phyloP scores from a whole-genome alignment of 352 stramenopile species.

The Globisporangium paddicum region DNA sequence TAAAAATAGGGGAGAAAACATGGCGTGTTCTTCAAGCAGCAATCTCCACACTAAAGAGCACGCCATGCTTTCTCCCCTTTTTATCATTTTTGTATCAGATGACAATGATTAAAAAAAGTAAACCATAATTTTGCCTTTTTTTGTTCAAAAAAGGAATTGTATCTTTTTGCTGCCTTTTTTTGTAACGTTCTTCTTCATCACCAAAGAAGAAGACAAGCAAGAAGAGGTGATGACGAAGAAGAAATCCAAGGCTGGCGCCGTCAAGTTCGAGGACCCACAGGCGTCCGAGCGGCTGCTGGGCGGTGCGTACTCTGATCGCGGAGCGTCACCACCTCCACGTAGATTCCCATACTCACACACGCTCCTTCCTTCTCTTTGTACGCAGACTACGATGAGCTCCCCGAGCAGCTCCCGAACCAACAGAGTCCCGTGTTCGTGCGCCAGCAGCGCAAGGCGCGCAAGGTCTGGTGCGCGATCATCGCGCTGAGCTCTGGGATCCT shows the following conservation, averaged over 20 bases:
- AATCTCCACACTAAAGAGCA: no score
- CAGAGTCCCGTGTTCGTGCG: slow-evolving; percentile 37
- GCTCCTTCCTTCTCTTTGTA: background rate
- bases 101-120: no score
- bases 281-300: slow-evolving; percentile 44
- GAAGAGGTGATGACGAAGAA: slow-evolving; percentile 62
- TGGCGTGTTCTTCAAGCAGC: no score
- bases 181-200: no score
- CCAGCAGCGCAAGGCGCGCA: slow-evolving; percentile 57
- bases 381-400: slow-evolving; percentile 10
- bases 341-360: background rate
- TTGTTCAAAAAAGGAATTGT: no score
- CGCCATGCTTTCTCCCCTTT: no score
- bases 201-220: slow-evolving; percentile 33
- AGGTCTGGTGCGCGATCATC: slow-evolving; percentile 82
- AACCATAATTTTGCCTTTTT: no score
- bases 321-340: background rate
- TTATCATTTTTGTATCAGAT: no score
- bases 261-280: slow-evolving; percentile 33
- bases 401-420: slow-evolving; percentile 24
- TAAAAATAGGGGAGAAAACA: no score
- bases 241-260: slow-evolving; percentile 45
- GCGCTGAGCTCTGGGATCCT: slow-evolving; percentile 70
- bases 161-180: no score
- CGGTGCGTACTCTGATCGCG: slow-evolving; percentile 18